phyloP scores from a whole-genome alignment of 1,284 basidiomycete species.

The Exobasidium rhododendri region DNA sequence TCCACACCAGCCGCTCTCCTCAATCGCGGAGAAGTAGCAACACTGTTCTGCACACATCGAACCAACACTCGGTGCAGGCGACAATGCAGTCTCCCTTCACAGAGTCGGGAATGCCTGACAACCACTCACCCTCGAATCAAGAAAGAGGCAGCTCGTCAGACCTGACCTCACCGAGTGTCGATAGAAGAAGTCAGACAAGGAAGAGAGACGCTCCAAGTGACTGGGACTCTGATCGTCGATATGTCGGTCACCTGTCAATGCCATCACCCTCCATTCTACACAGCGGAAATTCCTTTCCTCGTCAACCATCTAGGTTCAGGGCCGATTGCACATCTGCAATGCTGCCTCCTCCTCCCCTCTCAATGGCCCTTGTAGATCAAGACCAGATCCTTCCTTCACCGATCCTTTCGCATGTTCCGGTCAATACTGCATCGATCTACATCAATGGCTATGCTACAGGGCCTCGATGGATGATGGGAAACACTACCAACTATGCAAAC shows the following conservation, averaged over 20 bases:
- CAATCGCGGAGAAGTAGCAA: neutral
- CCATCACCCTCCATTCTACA: neutral
- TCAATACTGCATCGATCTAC: neutral
- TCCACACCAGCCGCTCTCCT: neutral
- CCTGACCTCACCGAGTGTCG: neutral
- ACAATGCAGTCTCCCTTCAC: neutral
- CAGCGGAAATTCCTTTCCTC: neutral
- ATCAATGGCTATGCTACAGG: neutral
- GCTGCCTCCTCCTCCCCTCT: conserved; percentile 13
- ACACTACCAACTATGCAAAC: conserved; percentile 8
- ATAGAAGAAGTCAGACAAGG: neutral
- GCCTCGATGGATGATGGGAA: conserved; percentile 7
- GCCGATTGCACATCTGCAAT: conserved; percentile 7
- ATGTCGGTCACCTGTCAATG: neutral
- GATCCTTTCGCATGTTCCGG: conserved; percentile 15
- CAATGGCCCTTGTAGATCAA: conserved; percentile 12
- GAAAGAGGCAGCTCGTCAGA: neutral
- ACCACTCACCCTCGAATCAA: neutral
- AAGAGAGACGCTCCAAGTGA: neutral
- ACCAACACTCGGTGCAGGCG: neutral
- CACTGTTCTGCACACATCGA: neutral
- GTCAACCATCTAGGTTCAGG: neutral
- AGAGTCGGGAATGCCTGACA: neutral
- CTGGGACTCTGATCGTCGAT: neutral
- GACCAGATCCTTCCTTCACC: conserved; percentile 18